These are phyloP conservation scores for Stachybotrys elegans DNA, from an alignment of 2,329 filamentous ascomycete species.

Conservation along the genomic window DNA sequence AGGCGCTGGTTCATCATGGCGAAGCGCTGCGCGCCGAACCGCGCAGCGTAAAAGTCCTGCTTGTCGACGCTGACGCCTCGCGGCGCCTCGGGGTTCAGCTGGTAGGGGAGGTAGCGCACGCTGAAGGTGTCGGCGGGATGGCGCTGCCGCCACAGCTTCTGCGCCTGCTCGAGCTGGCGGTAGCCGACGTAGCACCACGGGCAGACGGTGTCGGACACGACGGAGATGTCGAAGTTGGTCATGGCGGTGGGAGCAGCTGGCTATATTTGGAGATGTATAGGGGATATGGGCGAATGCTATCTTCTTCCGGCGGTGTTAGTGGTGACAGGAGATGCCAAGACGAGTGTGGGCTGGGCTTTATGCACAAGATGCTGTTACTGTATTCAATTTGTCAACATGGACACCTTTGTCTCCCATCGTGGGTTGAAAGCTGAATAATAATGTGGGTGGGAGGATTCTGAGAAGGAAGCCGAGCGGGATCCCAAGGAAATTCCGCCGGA, in stretches of 20 bases:
- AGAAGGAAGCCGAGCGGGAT: no score
- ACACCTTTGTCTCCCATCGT: no score
- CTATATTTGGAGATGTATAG: not conserved
- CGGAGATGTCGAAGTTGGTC: slow-evolving; percentile 47
- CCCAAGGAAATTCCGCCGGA: no score
- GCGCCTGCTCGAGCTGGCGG: slow-evolving; percentile 40
- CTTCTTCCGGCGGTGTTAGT: not conserved
- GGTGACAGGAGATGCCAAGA: not conserved
- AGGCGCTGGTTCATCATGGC: slow-evolving; percentile 26
- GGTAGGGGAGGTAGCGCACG: slow-evolving; percentile 40
- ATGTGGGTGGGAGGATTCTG: no score
- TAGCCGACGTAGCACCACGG: slow-evolving; percentile 48
- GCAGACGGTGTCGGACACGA: slow-evolving; percentile 46
- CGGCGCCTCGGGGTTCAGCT: slow-evolving; percentile 33
- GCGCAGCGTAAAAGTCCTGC: slow-evolving; percentile 27
- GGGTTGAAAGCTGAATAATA: not conserved
- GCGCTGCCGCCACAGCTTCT: slow-evolving; percentile 31
- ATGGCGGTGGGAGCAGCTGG: slow-evolving; percentile 37
- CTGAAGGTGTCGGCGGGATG: slow-evolving; percentile 55
- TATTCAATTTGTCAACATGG: no score
- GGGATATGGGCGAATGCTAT: not conserved
- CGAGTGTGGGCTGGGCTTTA: not conserved
- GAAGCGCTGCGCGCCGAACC: slow-evolving; percentile 62
- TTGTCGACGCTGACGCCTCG: slow-evolving; percentile 27
- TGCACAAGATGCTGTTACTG: not conserved